Conservation (phyloP, 345 rosid species). For the Syzygium aqueum region DNA sequence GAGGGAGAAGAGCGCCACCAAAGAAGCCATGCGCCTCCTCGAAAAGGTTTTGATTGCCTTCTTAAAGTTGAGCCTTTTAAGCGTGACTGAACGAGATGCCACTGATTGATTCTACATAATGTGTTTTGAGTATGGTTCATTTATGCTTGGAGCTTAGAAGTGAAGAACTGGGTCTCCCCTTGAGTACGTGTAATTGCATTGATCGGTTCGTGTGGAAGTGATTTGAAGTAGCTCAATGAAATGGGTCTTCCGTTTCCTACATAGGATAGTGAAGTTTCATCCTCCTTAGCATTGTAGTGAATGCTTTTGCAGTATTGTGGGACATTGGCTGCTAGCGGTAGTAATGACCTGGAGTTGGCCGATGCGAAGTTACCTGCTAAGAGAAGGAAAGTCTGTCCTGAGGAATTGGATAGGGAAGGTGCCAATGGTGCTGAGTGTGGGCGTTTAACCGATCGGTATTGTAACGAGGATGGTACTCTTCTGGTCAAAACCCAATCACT, state of each 20-base stretch:
- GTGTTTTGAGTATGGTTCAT: fast-evolving
- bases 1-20: constrained; percentile 94
- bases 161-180: neutral
- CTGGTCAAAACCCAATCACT: neutral
- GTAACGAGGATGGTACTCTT: neutral
- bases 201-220: neutral
- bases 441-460: neutral
- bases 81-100: neutral
- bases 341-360: neutral
- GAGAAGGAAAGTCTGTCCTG: constrained; percentile 43
- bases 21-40: constrained; percentile 76
- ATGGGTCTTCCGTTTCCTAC: neutral
- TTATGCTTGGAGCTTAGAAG: neutral
- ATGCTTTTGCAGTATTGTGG: neutral
- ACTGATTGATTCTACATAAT: neutral
- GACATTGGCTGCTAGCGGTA: neutral
- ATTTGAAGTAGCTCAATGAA: neutral
- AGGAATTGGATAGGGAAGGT: constrained; percentile 10
- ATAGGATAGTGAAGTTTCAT: neutral
- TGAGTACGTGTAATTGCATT: neutral
- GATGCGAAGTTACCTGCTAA: constrained; percentile 10
- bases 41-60: constrained; percentile 31
- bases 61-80: neutral
- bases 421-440: neutral
- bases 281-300: neutral